Conservation (phyloP, 805 yeast species). For the Metschnikowia orientalis region DNA sequence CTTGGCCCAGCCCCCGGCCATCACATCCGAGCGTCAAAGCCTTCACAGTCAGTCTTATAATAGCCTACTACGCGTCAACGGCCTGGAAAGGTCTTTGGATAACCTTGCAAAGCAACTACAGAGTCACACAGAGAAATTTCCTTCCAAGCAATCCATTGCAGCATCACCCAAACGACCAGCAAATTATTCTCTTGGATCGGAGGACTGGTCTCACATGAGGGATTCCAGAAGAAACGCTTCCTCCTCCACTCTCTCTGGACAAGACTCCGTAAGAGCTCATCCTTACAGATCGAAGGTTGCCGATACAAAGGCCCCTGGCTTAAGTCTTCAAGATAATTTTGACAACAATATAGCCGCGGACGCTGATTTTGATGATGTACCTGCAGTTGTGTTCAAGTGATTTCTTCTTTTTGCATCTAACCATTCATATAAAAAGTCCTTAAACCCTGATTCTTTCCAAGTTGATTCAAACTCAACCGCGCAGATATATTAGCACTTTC, state of each 20-base stretch:
- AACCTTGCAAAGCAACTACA: slow-evolving; percentile 39
- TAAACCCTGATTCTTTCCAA: too few relatives aligned
- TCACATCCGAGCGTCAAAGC: slow-evolving; percentile 9
- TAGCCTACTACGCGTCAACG: slow-evolving; percentile 8
- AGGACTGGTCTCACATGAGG: too few relatives aligned
- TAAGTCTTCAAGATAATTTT: slow-evolving; percentile 21
- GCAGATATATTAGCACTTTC: too few relatives aligned
- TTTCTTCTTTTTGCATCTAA: too few relatives aligned
- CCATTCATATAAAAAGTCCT: too few relatives aligned
- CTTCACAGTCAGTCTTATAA: slow-evolving; percentile 11
- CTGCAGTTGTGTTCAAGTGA: slow-evolving; percentile 19
- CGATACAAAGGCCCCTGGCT: slow-evolving; percentile 1
- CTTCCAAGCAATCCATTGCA: background rate
- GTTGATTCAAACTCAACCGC: too few relatives aligned
- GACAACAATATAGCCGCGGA: slow-evolving; percentile 14
- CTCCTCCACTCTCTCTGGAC: too few relatives aligned
- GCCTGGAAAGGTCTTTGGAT: slow-evolving; percentile 23
- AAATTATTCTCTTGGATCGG: too few relatives aligned
- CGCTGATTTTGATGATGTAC: slow-evolving; percentile 13
- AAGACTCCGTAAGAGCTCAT: background rate
- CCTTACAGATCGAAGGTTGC: slow-evolving; percentile 2
- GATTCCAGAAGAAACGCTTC: too few relatives aligned
- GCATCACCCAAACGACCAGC: too few relatives aligned
- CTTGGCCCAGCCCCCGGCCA: slow-evolving; percentile 10
- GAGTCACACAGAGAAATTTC: slow-evolving; percentile 34